Base-by-base conservation (phyloP, 139 green algal species). In the Helicosporidium sp. region DNA sequence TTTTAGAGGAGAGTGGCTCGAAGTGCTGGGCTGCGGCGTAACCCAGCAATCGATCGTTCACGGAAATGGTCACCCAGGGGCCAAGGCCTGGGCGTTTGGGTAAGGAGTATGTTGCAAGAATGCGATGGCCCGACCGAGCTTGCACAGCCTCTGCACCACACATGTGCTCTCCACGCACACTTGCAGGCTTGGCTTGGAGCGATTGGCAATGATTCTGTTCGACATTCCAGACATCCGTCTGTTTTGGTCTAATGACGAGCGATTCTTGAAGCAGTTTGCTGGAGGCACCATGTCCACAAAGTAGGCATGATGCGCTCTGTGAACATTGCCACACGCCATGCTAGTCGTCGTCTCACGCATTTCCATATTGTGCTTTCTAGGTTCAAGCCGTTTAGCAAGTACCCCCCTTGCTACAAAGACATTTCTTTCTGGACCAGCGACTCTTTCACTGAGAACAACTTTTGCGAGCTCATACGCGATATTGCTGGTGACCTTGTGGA, bases 341-440 rank as follows among this genome's bases (percentile, higher is more conserved):
- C n/a, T n/a, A n/a, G n/a, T n/a, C n/a, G n/a, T n/a, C n/a, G n/a
- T n/a, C n/a, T n/a, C n/a, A n/a, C n/a, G n/a, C n/a, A n/a, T n/a
- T n/a, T n/a, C n/a, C n/a, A n/a, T n/a, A n/a, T n/a, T n/a, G n/a
- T n/a, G n/a, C n/a, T n/a, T n/a, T n/a, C 31, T 22, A 75, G 76
- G 49, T 98, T 98, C 75, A 95, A 96, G 72, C 55, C 81, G 12
- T 98, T 80, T 69, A 85, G 68, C 51, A 96, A 95, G 74, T 99
- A 68, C 64, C 89, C 84, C 2, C 71, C 84, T 12, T 93, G 83
- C 72, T 93, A 76, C 66, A 95, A 96, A 73, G 90, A 99, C 62
- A 82, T 99, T 26, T 77, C 79, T 26, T 99, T 99, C 66, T 99
- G 90, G 90, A 61, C 91, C 6, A 73, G 58, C 20, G 67, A 84